phyloP scores from a whole-genome alignment of 768 basidiomycete species.

The Rhodotorula kratochvilovae region DNA sequence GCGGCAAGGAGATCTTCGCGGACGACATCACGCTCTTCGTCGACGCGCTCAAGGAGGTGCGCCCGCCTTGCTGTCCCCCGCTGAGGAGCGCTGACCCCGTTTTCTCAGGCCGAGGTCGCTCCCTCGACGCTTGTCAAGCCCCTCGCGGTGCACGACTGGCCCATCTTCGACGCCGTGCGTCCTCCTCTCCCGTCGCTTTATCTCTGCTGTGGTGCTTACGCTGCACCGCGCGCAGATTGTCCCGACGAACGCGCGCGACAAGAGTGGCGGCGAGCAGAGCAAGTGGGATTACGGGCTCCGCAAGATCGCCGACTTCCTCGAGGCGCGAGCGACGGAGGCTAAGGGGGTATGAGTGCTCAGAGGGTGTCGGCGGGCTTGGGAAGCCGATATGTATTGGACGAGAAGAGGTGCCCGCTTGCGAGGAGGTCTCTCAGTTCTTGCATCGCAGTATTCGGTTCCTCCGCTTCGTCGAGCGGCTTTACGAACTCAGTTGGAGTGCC shows the following conservation, averaged over 20 bases:
- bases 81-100: not conserved
- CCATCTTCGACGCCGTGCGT: conserved; percentile 4
- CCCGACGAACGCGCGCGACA: not conserved
- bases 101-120: conserved; percentile 6
- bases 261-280: conserved; percentile 6
- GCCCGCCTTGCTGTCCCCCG: not conserved
- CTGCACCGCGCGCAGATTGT: not conserved
- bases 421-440: no score
- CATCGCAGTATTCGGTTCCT: no score
- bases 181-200: not conserved
- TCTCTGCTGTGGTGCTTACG: not conserved
- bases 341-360: no score
- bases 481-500: no score
- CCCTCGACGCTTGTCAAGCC: conserved; percentile 6
- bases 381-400: no score
- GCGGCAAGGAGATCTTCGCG: conserved; percentile 32
- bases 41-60: conserved; percentile 4
- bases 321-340: not conserved
- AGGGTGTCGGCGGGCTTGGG: not conserved
- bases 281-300: not conserved
- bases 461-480: no score
- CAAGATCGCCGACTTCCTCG: not conserved
- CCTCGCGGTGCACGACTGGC: conserved; percentile 15
- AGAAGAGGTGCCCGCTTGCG: no score
- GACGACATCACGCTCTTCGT: conserved; percentile 25